Evolutionary conservation across 1,284 basidiomycete species (phyloP).

Genomic region (Meira miltonrushii): DNA sequence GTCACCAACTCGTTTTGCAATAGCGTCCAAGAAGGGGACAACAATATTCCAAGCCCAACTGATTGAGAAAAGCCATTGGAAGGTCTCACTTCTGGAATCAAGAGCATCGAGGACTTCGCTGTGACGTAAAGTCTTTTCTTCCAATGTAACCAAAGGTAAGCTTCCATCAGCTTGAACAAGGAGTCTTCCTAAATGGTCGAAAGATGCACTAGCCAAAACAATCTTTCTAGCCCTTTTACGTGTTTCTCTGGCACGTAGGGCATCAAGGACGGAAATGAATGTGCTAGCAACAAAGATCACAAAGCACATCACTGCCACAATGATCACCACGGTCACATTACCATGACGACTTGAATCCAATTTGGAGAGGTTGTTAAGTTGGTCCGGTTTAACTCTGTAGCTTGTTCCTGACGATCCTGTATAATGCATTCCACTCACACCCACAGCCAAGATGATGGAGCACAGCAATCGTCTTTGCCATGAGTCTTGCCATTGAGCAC

Average conservation of each 20-base stretch:
- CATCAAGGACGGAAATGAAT: slow-evolving; percentile 54
- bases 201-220: slow-evolving; percentile 56
- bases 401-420: slow-evolving; percentile 56
- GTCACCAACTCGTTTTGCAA: slow-evolving; percentile 46
- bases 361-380: slow-evolving; percentile 19
- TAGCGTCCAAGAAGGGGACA: slow-evolving; percentile 55
- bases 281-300: slow-evolving; percentile 55
- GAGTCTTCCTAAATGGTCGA: slow-evolving; percentile 56
- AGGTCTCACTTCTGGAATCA: slow-evolving; percentile 56
- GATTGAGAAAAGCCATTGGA: slow-evolving; percentile 59
- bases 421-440: slow-evolving; percentile 59
- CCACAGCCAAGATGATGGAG: slow-evolving; percentile 54
- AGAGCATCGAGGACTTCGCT: slow-evolving; percentile 55
- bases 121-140: slow-evolving; percentile 54
- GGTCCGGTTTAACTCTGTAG: slow-evolving; percentile 51
- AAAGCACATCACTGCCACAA: slow-evolving; percentile 56
- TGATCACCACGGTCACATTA: slow-evolving; percentile 54
- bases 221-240: slow-evolving; percentile 55
- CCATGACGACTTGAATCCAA: slow-evolving; percentile 30
- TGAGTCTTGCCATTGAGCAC: slow-evolving; percentile 57
- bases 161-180: slow-evolving; percentile 57
- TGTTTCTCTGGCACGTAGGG: slow-evolving; percentile 52
- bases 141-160: slow-evolving; percentile 57
- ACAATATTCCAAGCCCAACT: slow-evolving; percentile 58
- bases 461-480: slow-evolving; percentile 57